A percentile compares a stretch with the other conserved stretches of the same genome.
These are phyloP conservation scores for Solanum sitiens DNA, from an alignment of 257 asterid genomes.

Conservation along the genomic window DNA sequence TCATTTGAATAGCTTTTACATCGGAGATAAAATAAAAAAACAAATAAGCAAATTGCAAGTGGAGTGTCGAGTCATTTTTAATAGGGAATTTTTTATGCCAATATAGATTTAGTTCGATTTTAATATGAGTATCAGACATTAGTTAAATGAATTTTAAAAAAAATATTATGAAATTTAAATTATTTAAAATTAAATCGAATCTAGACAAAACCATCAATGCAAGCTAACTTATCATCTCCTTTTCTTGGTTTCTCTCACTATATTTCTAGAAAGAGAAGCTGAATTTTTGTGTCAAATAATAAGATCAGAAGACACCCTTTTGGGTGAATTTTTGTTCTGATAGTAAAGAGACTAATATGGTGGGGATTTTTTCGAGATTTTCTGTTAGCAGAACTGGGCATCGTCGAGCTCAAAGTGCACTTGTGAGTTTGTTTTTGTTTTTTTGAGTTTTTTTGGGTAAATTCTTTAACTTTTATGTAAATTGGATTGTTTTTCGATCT, in stretches of 20 bases:
- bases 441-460: background rate
- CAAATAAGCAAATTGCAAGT: background rate
- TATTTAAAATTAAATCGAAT: background rate
- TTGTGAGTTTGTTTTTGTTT: slow-evolving; percentile 24
- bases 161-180: background rate
- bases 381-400: slow-evolving; percentile 44
- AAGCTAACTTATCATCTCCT: background rate
- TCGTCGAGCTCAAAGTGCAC: slow-evolving; percentile 81
- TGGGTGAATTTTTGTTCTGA: background rate
- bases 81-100: rapidly evolving
- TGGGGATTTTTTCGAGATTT: slow-evolving; percentile 83
- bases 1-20: background rate
- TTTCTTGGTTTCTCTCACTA: background rate
- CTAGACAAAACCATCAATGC: slow-evolving; percentile 7
- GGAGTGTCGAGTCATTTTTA: background rate
- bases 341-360: slow-evolving; percentile 23
- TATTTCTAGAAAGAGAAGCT: background rate
- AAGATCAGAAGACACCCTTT: background rate
- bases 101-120: too few relatives aligned
- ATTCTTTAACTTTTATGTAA: background rate
- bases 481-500: background rate
- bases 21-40: too few relatives aligned
- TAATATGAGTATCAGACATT: too few relatives aligned
- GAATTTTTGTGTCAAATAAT: background rate
- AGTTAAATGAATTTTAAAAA: too few relatives aligned